These are phyloP conservation scores for Fusarium annulatum DNA, from an alignment of 2,329 filamentous ascomycete genomes.

Conservation along the genomic window DNA sequence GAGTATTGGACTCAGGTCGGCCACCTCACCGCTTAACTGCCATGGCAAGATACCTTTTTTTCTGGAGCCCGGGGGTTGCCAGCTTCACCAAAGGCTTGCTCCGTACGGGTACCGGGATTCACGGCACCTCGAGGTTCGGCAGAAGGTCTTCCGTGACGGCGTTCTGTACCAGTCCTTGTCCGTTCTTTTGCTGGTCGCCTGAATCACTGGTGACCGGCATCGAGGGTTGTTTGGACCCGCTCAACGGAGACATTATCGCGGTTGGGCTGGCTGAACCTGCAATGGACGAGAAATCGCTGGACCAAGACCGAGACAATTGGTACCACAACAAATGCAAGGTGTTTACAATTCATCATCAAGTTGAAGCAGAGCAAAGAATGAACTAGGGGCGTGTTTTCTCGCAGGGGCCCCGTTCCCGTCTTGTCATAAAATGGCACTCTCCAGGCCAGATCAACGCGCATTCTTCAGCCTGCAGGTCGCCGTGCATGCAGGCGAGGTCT, in stretches of 20 bases:
- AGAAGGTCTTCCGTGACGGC: constrained; percentile 13
- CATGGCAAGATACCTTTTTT: background rate
- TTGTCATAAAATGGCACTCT: constrained; percentile 34
- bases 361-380: constrained; percentile 6
- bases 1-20: background rate
- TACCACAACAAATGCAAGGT: constrained; percentile 1
- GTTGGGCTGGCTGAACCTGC: constrained; percentile 7
- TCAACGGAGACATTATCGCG: constrained; percentile 15
- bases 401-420: constrained; percentile 32
- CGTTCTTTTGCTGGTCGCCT: constrained; percentile 19
- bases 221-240: constrained; percentile 17
- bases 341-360: background rate
- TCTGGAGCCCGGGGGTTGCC: background rate
- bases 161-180: constrained; percentile 9
- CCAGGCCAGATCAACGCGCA: constrained; percentile 39
- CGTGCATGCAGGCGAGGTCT: constrained; percentile 49
- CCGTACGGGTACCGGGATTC: constrained; percentile 6
- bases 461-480: constrained; percentile 45
- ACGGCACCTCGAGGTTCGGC: constrained; percentile 9
- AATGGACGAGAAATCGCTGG: constrained; percentile 30
- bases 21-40: constrained; percentile 9
- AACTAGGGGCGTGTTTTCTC: constrained; percentile 36
- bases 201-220: constrained; percentile 16
- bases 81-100: constrained; percentile 12
- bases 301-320: constrained; percentile 20